A percentile compares a stretch with the other conserved stretches of the same genome.
These are phyloP conservation scores for Paramecium primaurelia DNA, from an alignment of 73 alveolate genomes.

Conservation along the genomic window DNA sequence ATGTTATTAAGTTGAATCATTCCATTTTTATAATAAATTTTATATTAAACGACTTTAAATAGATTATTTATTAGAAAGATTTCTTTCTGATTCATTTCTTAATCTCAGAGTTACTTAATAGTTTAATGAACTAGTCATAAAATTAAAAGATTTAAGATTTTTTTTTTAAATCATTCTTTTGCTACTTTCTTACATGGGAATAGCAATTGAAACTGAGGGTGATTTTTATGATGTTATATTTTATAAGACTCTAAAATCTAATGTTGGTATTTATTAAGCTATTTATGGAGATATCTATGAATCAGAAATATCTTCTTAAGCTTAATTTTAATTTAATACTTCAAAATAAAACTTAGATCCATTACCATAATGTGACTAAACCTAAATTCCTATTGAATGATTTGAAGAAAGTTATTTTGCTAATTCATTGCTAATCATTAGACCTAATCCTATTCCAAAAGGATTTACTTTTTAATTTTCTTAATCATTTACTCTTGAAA, in stretches of 20 bases:
- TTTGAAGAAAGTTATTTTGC: conserved; percentile 3
- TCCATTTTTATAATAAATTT: neutral
- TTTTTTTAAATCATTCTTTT: neutral
- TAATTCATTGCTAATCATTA: conserved; percentile 28
- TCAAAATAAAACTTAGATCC: conserved; percentile 48
- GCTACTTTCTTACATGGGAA: neutral
- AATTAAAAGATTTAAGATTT: neutral
- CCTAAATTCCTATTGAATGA: conserved; percentile 11
- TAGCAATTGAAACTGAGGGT: neutral
- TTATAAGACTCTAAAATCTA: neutral
- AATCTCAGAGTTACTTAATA: neutral
- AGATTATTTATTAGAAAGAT: neutral
- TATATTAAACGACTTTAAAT: neutral
- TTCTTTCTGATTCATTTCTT: neutral
- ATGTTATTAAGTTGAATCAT: neutral
- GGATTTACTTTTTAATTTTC: conserved; percentile 34
- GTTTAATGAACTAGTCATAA: neutral
- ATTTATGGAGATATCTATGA: neutral
- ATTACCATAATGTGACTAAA: neutral
- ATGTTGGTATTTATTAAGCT: neutral
- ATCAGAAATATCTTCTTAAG: neutral
- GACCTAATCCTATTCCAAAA: conserved; percentile 44
- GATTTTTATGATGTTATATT: neutral
- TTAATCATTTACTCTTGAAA: neutral
- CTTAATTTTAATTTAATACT: neutral